Evolutionary conservation across 345 rosid species (phyloP).

Genomic region (Leavenworthia alabamica): DNA sequence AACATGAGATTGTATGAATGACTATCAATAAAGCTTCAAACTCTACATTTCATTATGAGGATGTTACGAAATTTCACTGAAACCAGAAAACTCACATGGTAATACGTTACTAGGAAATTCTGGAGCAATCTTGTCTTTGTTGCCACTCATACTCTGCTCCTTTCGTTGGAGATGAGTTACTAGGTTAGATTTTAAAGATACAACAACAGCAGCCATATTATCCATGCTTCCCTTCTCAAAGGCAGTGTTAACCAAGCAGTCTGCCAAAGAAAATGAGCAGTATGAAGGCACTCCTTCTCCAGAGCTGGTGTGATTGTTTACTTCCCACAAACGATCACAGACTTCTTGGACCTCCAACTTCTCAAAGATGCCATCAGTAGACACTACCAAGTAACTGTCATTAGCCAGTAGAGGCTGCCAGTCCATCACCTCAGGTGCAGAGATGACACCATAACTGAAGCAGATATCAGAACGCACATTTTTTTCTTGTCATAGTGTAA

Average conservation of each 20-base stretch:
- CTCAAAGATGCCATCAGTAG: constrained; percentile 95
- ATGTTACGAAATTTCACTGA: not conserved
- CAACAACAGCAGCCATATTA: constrained; percentile 75
- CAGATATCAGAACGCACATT: constrained; percentile 1
- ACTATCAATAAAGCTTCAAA: not conserved
- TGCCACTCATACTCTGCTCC: constrained; percentile 36
- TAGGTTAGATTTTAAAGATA: constrained; percentile 51
- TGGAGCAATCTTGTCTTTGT: constrained; percentile 31
- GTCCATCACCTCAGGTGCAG: constrained; percentile 81
- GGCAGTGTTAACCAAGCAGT: constrained; percentile 71
- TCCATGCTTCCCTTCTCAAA: constrained; percentile 76
- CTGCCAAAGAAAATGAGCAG: constrained; percentile 85
- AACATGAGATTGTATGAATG: constrained; percentile 12
- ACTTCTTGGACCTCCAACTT: constrained; percentile 67
- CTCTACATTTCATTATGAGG: not conserved
- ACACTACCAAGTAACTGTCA: constrained; percentile 82
- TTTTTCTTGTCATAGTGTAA: not conserved
- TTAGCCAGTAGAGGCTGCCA: constrained; percentile 65
- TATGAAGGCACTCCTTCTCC: constrained; percentile 42
- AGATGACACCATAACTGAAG: constrained; percentile 73
- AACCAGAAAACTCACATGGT: constrained; percentile 41
- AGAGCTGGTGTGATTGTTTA: constrained; percentile 32
- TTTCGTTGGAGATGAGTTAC: constrained; percentile 37
- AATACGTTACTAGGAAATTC: constrained; percentile 32
- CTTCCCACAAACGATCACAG: constrained; percentile 74